Conservation (phyloP, 2,329 filamentous ascomycete genomes). For the Trematosphaeria pertusa region DNA sequence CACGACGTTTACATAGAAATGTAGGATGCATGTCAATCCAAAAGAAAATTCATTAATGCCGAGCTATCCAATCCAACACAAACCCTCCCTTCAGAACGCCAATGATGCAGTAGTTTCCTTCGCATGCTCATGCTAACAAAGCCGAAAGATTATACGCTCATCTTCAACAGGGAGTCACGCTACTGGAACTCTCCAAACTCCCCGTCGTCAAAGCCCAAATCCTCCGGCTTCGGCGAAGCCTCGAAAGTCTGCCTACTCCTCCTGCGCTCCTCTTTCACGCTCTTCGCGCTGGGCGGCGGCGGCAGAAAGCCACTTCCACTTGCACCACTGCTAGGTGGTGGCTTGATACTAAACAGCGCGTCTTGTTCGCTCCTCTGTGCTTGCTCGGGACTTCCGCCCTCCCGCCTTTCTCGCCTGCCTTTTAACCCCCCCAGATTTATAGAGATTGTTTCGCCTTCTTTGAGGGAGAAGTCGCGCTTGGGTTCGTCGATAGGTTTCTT, state of each 20-base stretch:
- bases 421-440: conserved; percentile 72
- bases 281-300: conserved; percentile 69
- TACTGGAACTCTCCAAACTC: conserved; percentile 84
- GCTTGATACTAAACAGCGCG: conserved; percentile 75
- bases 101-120: conserved; percentile 12
- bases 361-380: conserved; percentile 50
- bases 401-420: conserved; percentile 52
- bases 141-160: too few relatives aligned
- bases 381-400: conserved; percentile 46
- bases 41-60: too few relatives aligned
- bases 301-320: conserved; percentile 62
- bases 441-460: conserved; percentile 88
- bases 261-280: conserved; percentile 67
- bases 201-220: conserved; percentile 84
- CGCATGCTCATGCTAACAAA: conserved; percentile 12
- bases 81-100: conserved; percentile 7
- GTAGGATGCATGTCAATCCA: too few relatives aligned
- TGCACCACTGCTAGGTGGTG: conserved; percentile 63
- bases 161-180: too few relatives aligned
- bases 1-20: too few relatives aligned
- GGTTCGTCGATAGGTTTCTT: conserved; percentile 56
- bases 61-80: too few relatives aligned
- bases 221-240: conserved; percentile 56
- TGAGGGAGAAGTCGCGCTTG: conserved; percentile 81
- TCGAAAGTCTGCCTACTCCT: conserved; percentile 56